Percentiles rank a stretch among this genome's conserved stretches.
Conservation (phyloP, 331 rosid genomes). For the Spiraea crenata region DNA sequence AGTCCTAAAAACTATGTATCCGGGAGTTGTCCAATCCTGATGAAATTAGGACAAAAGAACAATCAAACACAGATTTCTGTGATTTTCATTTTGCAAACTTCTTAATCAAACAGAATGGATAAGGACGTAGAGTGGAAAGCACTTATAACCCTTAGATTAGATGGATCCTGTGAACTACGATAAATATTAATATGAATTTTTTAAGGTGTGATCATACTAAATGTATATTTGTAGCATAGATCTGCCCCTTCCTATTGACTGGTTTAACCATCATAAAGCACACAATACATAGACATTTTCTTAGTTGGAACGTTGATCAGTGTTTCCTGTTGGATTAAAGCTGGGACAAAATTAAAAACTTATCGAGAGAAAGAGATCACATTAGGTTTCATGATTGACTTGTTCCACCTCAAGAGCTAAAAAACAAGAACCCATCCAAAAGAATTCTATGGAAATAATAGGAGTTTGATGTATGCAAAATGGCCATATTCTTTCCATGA, state of each 20-base stretch:
- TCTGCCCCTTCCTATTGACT: too few species aligned
- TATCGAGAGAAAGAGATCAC: constrained; percentile 3
- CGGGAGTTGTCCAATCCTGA: neutral
- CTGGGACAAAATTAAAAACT: neutral
- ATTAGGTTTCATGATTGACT: neutral
- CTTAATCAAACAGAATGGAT: neutral
- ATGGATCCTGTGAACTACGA: too few species aligned
- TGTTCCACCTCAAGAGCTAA: neutral
- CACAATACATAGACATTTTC: neutral
- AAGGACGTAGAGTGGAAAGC: neutral
- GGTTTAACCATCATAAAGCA: too few species aligned
- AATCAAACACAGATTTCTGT: neutral
- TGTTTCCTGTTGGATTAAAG: constrained; percentile 8
- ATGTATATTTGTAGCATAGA: too few species aligned
- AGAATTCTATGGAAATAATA: constrained; percentile 1
- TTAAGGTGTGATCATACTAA: too few species aligned
- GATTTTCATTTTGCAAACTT: neutral
- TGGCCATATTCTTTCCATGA: constrained; percentile 25
- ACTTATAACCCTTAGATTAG: too few species aligned
- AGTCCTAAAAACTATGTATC: neutral
- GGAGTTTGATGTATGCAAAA: constrained; percentile 25
- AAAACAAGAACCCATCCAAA: neutral
- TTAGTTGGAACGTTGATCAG: neutral
- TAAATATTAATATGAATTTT: too few species aligned
- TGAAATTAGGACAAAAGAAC: neutral